A percentile compares a stretch with the other conserved stretches of the same genome.
These are phyloP conservation scores for Phytophthora pisi DNA, from an alignment of 352 stramenopile species.

Conservation along the genomic window DNA sequence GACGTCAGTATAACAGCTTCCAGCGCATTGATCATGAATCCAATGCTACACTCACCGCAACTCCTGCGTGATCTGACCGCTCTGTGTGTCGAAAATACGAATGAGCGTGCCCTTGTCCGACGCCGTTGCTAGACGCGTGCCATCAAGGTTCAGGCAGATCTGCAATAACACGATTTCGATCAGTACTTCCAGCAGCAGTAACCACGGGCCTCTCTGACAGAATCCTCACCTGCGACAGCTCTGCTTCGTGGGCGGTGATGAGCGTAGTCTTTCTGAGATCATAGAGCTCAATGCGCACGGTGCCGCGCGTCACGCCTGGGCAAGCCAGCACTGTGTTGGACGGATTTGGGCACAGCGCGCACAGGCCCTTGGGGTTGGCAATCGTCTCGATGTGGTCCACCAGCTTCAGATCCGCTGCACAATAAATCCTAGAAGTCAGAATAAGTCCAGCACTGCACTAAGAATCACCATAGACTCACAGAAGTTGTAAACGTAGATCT, in stretches of 20 bases:
- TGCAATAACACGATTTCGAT: constrained; percentile 22
- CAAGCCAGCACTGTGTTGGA: constrained; percentile 96
- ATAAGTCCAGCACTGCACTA: constrained; percentile 7
- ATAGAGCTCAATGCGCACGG: constrained; percentile 98
- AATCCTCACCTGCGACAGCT: constrained; percentile 78
- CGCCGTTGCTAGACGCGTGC: constrained; percentile 94
- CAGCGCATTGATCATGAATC: not conserved
- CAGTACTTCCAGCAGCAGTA: not conserved
- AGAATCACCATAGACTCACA: constrained; percentile 41
- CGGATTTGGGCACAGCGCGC: constrained; percentile 93
- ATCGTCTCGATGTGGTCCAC: constrained; percentile 99
- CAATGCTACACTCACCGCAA: constrained; percentile 51
- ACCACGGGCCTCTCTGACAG: not conserved
- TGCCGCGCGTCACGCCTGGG: constrained; percentile 89
- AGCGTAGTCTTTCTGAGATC: constrained; percentile 94
- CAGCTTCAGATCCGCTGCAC: constrained; percentile 93
- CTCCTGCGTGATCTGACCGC: constrained; percentile 90
- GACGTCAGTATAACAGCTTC: constrained; percentile 7
- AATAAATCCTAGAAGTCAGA: not conserved
- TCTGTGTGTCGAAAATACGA: constrained; percentile 97
- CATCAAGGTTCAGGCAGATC: constrained; percentile 94
- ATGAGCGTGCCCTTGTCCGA: constrained; percentile 98
- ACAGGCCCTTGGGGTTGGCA: constrained; percentile 96
- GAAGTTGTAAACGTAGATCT: constrained; percentile 99
- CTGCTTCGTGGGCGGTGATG: constrained; percentile 96